Evolutionary conservation across 2,329 filamentous ascomycete genomes (phyloP), one percentile per base, ranked within the genome.

Genomic region (Cercospora beticola): DNA sequence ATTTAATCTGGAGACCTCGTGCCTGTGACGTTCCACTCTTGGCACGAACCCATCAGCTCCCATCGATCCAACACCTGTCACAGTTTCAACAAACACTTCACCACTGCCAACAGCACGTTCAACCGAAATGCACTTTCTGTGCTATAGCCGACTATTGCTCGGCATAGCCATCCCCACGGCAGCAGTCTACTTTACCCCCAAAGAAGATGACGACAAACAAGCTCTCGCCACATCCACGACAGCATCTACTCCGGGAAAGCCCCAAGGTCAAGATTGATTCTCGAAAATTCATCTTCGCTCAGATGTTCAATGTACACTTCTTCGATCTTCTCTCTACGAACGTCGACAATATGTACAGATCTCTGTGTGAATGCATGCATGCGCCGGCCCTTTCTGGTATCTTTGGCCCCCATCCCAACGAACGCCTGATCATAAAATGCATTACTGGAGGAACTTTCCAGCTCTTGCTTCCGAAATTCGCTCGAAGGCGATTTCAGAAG

Each of bases 171-270:
- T 73, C 2, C 71, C 71, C 4, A 56, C 57, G 8, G 61, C 65
- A 14, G 71, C 70, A 14, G 18, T 72, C n/a, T 69, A 68, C 43
- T n/a, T 73, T 16, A 69, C 70, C 1, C 65, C 70, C 5, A 72
- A 66, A 61, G 58, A 72, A 18, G 8, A 62, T 12, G 6, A 64
- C 18, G 30, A 56, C 18, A 36, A 60, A 52, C 46, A 52, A 23
- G 10, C 46, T 26, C 4, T 23, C 21, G 46, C 46, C 21, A 52
- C 46, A 14, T 14, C 21, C 46, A 52, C 18, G 18, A 52, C 21
- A 7, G n/a, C 49, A 36, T 40, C 30, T 9, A 23, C 30, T 9
- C 28, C 9, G 12, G 5, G 2, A 31, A 40, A 28, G n/a, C 16
- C n/a, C 10, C 4, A 23, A 30, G 21, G 4, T 21, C 31, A n/a